These are phyloP conservation scores for Exidia glandulosa DNA, from an alignment of 768 basidiomycete species.

Conservation along the genomic window DNA sequence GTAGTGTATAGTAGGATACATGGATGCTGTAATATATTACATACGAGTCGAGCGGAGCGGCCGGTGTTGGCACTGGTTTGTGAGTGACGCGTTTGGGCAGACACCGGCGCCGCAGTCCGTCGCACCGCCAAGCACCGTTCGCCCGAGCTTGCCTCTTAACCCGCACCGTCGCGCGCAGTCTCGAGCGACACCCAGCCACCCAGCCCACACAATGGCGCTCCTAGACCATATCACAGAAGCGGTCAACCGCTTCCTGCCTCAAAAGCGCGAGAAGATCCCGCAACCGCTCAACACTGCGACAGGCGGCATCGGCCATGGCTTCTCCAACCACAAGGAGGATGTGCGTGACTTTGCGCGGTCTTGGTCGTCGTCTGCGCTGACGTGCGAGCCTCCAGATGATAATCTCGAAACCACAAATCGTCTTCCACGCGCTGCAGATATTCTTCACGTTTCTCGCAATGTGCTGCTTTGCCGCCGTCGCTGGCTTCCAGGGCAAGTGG, in stretches of 20 bases:
- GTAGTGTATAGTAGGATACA: neutral
- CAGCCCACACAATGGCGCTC: slow-evolving; percentile 34
- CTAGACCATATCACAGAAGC: slow-evolving; percentile 47
- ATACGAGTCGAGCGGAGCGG: neutral
- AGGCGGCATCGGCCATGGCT: neutral
- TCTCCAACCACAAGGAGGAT: neutral
- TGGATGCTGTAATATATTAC: neutral
- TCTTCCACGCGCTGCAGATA: slow-evolving; percentile 64
- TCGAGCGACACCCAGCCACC: neutral
- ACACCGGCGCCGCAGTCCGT: neutral
- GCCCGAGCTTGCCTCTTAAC: too few relatives aligned
- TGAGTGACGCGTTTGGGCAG: neutral
- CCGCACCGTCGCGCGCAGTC: neutral
- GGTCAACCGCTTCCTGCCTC: slow-evolving; percentile 34
- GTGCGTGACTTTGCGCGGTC: neutral
- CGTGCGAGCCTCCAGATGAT: slow-evolving; percentile 51
- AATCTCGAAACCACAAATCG: slow-evolving; percentile 70
- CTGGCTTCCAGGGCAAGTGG: slow-evolving; percentile 80
- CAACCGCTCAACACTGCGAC: neutral
- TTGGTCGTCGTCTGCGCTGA: neutral
- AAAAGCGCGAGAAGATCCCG: slow-evolving; percentile 18
- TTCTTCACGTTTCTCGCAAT: slow-evolving; percentile 93
- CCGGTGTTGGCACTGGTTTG: neutral
- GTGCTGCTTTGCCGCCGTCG: slow-evolving; percentile 85
- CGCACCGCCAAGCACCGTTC: neutral